Conservation (phyloP, 495 filamentous ascomycete genomes). For the Talaromyces proteolyticus region DNA sequence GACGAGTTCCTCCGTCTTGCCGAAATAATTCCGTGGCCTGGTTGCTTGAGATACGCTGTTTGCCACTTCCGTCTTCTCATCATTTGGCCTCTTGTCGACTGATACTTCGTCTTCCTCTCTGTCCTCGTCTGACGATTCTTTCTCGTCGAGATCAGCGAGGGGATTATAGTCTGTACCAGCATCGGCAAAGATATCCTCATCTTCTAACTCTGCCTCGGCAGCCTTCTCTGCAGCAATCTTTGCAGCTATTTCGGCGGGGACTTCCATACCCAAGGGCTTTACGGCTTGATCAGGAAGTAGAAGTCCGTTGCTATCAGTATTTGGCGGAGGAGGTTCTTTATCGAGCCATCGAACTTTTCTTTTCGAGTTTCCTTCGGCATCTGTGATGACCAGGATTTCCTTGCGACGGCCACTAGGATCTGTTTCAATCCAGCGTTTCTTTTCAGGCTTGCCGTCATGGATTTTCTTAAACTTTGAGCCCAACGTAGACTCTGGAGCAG, state of each 20-base stretch:
- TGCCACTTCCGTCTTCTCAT: conserved; percentile 5
- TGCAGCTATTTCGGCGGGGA: conserved; percentile 50
- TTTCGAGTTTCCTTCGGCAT: conserved; percentile 83
- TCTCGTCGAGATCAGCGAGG: conserved; percentile 62
- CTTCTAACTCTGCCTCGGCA: conserved; percentile 41
- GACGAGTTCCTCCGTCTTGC: conserved; percentile 20
- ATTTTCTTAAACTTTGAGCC: conserved; percentile 81
- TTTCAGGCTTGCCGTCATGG: conserved; percentile 48
- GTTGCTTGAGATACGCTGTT: conserved; percentile 8
- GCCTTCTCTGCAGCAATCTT: conserved; percentile 27
- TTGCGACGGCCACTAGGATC: conserved; percentile 61
- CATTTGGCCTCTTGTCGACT: too few species aligned
- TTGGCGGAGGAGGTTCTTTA: conserved; percentile 37
- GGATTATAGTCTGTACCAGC: conserved; percentile 86
- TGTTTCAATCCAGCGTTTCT: conserved; percentile 66
- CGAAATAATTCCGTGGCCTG: conserved; percentile 38
- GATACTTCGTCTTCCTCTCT: not conserved
- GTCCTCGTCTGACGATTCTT: conserved; percentile 42
- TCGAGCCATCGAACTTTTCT: conserved; percentile 62
- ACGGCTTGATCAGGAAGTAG: conserved; percentile 61
- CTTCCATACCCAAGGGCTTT: conserved; percentile 71
- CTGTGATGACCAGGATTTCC: conserved; percentile 79
- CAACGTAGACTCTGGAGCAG: conserved; percentile 54
- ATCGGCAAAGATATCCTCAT: conserved; percentile 81
- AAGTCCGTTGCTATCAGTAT: conserved; percentile 38